Base-by-base conservation (phyloP, 768 basidiomycete genomes). In the Boletus edulis region DNA sequence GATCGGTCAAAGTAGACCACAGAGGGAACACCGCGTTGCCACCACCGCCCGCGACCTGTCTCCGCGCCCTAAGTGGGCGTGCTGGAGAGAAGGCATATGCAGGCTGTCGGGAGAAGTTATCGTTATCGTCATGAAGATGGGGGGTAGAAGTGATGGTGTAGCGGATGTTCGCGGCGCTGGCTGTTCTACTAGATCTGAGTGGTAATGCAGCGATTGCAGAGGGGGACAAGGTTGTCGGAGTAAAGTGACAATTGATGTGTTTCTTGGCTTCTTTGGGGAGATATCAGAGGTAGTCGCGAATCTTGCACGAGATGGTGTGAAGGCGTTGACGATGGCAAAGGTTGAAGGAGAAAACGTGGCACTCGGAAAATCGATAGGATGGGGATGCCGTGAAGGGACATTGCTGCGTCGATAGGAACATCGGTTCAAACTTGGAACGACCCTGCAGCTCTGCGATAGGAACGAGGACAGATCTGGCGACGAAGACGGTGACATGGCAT, bases 11-110 rank as follows among this genome's bases (percentile, higher is more conserved):
- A 57, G 11, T 14, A 49, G 32, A 44, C 43, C 47, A 7, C 14
- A 24, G 37, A 2, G 20, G 31, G 29, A 52, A 52, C 24, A 32
- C 3, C 22, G 1, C 5, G 2, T 39, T 20, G 31, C 52, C 56
- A 48, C 52, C 57, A 49, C 49, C 29, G 42, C 61, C 48, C 4
- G 17, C 31, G 15, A 60, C 49, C 49, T 39, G 32, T 38, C 56
- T 59, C 60, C 39, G 61, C 52, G 52, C 61, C 61, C 57, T 51
- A 37, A 38, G 52, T 59, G 51, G 61, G 61, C 57, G 46, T 46
- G 22, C 60, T 59, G 39, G 61, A 59, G 61, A 63, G 13, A 37
- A 51, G 42, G 56, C 6, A 38, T 48, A 18, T 50, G 43, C 47
- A 39, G 55, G 59, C 55, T 62, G 24, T 37, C n/a, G 24, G 10